phyloP scores from a whole-genome alignment of 1,284 basidiomycete genomes.

The Cryptococcus sp. region DNA sequence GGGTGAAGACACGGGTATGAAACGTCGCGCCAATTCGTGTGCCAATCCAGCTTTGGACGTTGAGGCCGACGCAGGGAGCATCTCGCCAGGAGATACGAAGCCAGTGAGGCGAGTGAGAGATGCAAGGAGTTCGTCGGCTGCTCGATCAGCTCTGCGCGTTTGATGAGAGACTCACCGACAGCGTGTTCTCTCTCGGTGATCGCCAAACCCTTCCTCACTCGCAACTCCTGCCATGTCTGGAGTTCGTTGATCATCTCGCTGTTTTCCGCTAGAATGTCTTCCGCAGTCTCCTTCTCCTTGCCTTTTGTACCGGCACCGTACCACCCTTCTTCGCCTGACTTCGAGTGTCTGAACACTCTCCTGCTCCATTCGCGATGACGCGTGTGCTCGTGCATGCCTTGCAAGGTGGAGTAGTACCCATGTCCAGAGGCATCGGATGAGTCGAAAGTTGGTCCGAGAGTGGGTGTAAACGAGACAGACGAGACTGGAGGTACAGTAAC shows the following conservation, averaged over 20 bases:
- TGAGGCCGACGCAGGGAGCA: constrained; percentile 7
- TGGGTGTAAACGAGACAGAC: constrained; percentile 29
- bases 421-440: constrained; percentile 31
- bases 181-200: constrained; percentile 35
- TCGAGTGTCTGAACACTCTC: background rate
- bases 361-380: constrained; percentile 28
- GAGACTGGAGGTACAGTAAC: constrained; percentile 19
- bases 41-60: constrained; percentile 29
- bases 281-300: constrained; percentile 23
- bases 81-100: constrained; percentile 18
- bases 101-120: constrained; percentile 34
- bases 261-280: constrained; percentile 37
- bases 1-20: constrained; percentile 30
- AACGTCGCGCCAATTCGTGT: constrained; percentile 32
- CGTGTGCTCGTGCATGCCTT: constrained; percentile 42
- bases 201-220: constrained; percentile 30
- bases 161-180: constrained; percentile 32
- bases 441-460: constrained; percentile 44
- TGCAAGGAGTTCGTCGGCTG: constrained; percentile 38
- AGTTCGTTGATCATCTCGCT: constrained; percentile 39
- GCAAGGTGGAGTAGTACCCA: constrained; percentile 40
- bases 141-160: constrained; percentile 6
- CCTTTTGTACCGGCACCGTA: constrained; percentile 7
- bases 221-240: constrained; percentile 41
- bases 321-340: constrained; percentile 7